Evolutionary conservation across 192 early-diverging fungal genomes (phyloP).

Genomic region (Linnemannia hyalina): DNA sequence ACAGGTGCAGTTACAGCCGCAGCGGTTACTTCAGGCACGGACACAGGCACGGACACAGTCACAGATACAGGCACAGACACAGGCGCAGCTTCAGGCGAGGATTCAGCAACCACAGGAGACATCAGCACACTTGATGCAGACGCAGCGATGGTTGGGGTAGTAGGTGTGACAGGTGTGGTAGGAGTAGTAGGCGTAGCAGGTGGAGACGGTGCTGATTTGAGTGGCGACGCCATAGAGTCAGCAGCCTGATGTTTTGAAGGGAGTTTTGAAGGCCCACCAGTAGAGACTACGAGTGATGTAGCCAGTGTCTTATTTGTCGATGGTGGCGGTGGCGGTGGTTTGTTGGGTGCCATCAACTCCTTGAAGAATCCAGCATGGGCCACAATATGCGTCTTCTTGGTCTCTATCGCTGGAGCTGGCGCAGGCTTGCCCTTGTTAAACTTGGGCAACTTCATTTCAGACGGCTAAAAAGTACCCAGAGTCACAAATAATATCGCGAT

Average conservation of each 20-base stretch:
- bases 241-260: neutral
- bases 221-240: neutral
- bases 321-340: neutral
- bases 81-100: neutral
- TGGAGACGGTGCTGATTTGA: neutral
- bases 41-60: neutral
- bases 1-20: neutral
- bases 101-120: neutral
- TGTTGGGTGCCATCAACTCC: slow-evolving; percentile 6
- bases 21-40: neutral
- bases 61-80: neutral
- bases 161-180: neutral
- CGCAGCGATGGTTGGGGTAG: too few species aligned
- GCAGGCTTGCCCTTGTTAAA: slow-evolving; percentile 28
- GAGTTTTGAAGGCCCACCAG: neutral
- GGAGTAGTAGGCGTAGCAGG: slow-evolving; percentile 1
- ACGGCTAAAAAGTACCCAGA: neutral
- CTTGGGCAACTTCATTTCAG: slow-evolving; percentile 27
- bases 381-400: slow-evolving; percentile 23
- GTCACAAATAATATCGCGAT: too few species aligned
- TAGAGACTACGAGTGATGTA: neutral
- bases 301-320: neutral
- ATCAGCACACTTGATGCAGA: neutral
- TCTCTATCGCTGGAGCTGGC: neutral
- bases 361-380: slow-evolving; percentile 30